A percentile compares a stretch with the other conserved stretches of the same genome.
These are phyloP conservation scores for Cicer judaicum DNA, from an alignment of 306 rosid species.

Conservation along the genomic window DNA sequence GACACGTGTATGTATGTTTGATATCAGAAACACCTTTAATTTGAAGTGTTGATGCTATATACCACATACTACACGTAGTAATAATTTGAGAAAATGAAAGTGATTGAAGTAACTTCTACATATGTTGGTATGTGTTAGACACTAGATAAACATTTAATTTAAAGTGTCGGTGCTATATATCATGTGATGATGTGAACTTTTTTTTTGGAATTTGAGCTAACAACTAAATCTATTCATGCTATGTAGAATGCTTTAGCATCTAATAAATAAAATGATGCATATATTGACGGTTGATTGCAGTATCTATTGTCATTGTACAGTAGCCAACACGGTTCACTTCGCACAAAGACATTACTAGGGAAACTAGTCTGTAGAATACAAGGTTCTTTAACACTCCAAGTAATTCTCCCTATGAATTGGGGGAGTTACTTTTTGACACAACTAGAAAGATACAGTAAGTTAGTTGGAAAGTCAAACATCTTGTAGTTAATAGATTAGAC, in stretches of 20 bases:
- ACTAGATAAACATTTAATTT: background rate
- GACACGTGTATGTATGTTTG: too few species aligned
- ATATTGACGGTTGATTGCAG: background rate
- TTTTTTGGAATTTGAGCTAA: background rate
- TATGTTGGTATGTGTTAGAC: background rate
- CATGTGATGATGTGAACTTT: background rate
- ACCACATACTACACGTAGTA: too few species aligned
- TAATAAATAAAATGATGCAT: conserved; percentile 1
- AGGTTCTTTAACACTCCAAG: background rate
- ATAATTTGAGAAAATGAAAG: background rate
- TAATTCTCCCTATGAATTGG: background rate
- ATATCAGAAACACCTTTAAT: too few species aligned
- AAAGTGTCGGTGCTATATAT: background rate
- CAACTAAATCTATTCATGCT: background rate
- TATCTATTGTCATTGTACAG: background rate
- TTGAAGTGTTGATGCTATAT: too few species aligned
- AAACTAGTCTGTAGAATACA: background rate
- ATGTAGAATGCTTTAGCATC: background rate
- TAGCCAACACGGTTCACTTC: background rate
- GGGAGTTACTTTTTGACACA: background rate
- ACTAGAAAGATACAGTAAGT: background rate
- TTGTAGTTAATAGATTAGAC: background rate
- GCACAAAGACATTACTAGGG: background rate
- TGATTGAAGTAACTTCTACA: background rate
- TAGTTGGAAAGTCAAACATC: background rate